Conservation (phyloP, 164 flowering plant species). For the Buxus sempervirens region DNA sequence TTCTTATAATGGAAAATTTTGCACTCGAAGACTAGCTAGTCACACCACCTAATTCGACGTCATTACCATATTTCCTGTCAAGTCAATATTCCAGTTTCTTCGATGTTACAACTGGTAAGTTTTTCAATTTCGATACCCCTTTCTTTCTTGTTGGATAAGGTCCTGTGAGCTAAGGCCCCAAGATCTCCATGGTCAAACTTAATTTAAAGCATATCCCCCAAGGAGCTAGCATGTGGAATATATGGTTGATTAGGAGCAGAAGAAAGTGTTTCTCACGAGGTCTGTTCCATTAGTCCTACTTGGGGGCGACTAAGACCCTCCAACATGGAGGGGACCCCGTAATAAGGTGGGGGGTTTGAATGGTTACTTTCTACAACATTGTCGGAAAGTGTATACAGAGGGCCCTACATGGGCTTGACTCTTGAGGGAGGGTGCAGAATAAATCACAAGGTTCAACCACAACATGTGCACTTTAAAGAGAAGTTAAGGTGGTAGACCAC, state of each 20-base stretch:
- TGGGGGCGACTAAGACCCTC: background rate
- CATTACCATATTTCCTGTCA: too few relatives aligned
- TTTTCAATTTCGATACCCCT: background rate
- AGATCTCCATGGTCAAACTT: background rate
- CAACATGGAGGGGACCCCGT: background rate
- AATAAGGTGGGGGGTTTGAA: background rate
- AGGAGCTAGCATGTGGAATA: conserved; percentile 12
- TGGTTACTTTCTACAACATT: conserved; percentile 1
- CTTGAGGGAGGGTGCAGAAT: background rate
- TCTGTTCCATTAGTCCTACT: background rate
- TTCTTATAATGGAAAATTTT: too few relatives aligned
- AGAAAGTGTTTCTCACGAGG: conserved; percentile 9
- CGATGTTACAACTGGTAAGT: too few relatives aligned
- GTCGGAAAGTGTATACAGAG: too few relatives aligned
- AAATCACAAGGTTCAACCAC: background rate
- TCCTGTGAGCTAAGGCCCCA: background rate
- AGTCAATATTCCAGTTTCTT: too few relatives aligned
- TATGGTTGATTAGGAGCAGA: conserved; percentile 7
- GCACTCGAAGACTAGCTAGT: background rate
- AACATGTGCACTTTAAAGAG: background rate
- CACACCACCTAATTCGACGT: background rate
- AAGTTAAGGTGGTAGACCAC: background rate
- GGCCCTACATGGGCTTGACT: background rate
- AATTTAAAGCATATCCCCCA: background rate
- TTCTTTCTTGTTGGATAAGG: background rate